Conservation (phyloP, 257 asterid species). For the Nicotiana attenuata region DNA sequence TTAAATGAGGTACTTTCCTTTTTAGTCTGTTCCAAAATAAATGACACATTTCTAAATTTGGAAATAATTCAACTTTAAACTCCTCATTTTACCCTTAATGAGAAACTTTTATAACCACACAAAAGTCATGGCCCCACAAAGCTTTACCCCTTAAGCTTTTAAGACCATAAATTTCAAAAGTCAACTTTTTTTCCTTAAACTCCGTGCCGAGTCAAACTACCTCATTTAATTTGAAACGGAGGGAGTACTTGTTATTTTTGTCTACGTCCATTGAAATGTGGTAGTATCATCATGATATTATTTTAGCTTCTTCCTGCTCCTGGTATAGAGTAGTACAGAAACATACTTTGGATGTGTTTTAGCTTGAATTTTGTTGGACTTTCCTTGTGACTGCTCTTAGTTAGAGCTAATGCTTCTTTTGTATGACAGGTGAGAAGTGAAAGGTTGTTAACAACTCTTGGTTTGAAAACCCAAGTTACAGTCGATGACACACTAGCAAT, state of each 20-base stretch:
- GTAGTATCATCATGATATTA: neutral
- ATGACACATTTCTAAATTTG: too few relatives aligned
- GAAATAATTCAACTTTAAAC: too few relatives aligned
- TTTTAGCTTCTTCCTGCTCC: neutral
- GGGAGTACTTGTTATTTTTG: neutral
- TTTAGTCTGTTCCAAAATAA: too few relatives aligned
- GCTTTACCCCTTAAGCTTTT: too few relatives aligned
- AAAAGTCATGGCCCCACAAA: too few relatives aligned
- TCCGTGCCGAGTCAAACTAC: too few relatives aligned
- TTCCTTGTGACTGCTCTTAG: neutral
- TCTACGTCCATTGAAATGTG: neutral
- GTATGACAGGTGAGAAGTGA: conserved; percentile 10
- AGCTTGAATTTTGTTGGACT: neutral
- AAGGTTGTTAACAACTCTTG: neutral
- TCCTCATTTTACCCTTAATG: too few relatives aligned
- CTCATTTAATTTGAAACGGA: too few relatives aligned
- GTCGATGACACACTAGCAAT: conserved; percentile 5
- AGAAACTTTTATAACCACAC: too few relatives aligned
- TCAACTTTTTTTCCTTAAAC: too few relatives aligned
- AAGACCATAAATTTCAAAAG: too few relatives aligned
- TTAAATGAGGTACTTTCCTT: too few relatives aligned
- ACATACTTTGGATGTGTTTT: neutral
- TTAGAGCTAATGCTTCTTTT: neutral
- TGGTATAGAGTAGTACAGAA: neutral
- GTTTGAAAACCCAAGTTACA: conserved; percentile 9